phyloP scores from a whole-genome alignment of 345 rosid species.

The Eucalyptus pumila region DNA sequence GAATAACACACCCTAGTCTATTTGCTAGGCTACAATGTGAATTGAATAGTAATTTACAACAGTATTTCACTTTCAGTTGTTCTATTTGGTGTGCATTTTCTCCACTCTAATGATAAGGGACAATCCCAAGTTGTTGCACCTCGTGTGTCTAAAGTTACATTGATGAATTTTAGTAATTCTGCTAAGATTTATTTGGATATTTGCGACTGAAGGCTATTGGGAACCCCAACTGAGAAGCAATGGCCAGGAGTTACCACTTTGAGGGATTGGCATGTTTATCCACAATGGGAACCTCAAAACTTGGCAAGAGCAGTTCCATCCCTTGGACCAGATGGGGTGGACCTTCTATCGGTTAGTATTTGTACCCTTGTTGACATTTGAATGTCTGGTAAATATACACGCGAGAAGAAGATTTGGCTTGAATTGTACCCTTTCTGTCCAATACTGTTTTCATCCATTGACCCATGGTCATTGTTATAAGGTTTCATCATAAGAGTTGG shows the following conservation, averaged over 20 bases:
- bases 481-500: neutral
- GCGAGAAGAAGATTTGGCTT: neutral
- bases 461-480: neutral
- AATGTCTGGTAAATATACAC: neutral
- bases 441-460: neutral
- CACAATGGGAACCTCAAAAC: constrained; percentile 72
- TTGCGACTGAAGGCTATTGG: constrained; percentile 42
- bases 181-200: neutral
- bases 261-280: constrained; percentile 92
- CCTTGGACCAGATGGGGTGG: constrained; percentile 73
- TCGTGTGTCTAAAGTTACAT: neutral
- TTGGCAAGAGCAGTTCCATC: constrained; percentile 61
- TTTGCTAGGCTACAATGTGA: neutral
- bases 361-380: neutral
- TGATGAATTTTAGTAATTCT: neutral
- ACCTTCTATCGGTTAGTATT: constrained; percentile 60
- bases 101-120: neutral
- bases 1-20: neutral
- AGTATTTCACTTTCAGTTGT: neutral
- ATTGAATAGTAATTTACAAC: neutral
- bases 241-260: constrained; percentile 83
- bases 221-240: constrained; percentile 77
- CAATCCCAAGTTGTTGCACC: neutral
- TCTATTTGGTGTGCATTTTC: neutral
- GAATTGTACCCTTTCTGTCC: neutral